Evolutionary conservation across 2,329 filamentous ascomycete species (phyloP), one percentile per base, ranked within the genome.

Genomic region (Penicillium sp.): DNA sequence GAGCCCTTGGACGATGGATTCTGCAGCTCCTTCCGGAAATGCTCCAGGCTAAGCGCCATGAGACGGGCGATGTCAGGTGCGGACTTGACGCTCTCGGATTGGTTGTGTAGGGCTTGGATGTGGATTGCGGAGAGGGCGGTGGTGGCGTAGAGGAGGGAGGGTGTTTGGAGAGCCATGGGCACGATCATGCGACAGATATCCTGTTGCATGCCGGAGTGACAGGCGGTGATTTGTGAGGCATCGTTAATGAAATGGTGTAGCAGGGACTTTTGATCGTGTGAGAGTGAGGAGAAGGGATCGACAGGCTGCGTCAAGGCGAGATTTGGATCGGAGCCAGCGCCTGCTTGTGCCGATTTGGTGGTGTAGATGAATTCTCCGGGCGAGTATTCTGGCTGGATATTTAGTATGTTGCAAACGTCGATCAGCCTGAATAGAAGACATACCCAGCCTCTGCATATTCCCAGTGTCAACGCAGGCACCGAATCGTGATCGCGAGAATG

Each of bases 51-150:
- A n/a, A 66, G 68, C 3, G 71, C 69, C 66, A 75, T 77, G 33
- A 75, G 58, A 9, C 68, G 64, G 13, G 71, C 71, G 29, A 77
- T 73, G 33, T 75, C 67, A 5, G 68, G 69, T 1, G 67, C 72
- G 1, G 70, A 65, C 49, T 75, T 73, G 45, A 73, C 69, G n/a
- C 61, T 67, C 26, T 70, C 69, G 5, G 71, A 68, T 43, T 69
- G 66, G 45, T 71, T 72, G 43, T 70, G 66, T 36, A 73, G 54
- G 14, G 73, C 70, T 50, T 72, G 68, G 1, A 75, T 67, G 51
- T 78, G 75, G 19, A 78, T 72, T 11, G 75, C 75, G 3, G 75
- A 75, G 19, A 77, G 66, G 1, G 75, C 75, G 50, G 75, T 72
- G 18, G 74, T 78, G 18, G 74, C 75, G 55, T 77, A 74, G 21